Evolutionary conservation across 768 basidiomycete genomes (phyloP).

Genomic region (Naganishia friedmannii): DNA sequence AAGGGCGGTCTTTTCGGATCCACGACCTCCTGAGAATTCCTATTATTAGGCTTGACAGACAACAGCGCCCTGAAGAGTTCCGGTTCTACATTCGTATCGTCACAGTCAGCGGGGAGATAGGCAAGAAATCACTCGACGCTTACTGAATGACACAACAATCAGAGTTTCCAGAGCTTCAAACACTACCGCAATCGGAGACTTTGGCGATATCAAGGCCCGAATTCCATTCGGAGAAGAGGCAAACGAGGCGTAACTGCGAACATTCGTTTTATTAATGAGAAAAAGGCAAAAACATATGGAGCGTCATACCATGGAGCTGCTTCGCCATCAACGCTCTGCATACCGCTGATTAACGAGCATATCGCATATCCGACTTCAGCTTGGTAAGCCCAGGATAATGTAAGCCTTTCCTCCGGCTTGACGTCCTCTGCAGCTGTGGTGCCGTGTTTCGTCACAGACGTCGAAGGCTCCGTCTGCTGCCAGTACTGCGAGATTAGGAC

Average conservation of each 20-base stretch:
- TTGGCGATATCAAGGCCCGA: neutral
- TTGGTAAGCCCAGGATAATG: conserved; percentile 3
- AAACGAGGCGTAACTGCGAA: neutral
- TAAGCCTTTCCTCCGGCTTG: neutral
- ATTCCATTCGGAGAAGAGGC: conserved; percentile 16
- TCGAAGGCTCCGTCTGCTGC: neutral
- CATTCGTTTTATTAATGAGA: neutral
- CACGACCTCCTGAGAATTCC: conserved; percentile 5
- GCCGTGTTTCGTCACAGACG: neutral
- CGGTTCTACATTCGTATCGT: neutral
- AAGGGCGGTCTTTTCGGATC: conserved; percentile 8
- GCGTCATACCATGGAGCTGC: neutral
- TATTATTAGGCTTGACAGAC: conserved; percentile 1
- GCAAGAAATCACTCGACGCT: neutral
- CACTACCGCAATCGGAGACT: conserved; percentile 11
- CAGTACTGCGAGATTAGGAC: neutral
- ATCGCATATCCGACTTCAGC: conserved; percentile 1
- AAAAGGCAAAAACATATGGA: neutral
- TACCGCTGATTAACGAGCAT: neutral
- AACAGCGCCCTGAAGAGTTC: conserved; percentile 13
- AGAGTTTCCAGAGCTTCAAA: conserved; percentile 11
- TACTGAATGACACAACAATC: conserved; percentile 2
- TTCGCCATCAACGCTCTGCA: neutral
- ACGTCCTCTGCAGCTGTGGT: neutral
- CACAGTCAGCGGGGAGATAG: neutral